phyloP scores from a whole-genome alignment of 805 yeast genomes.

The Middelhovenomyces tepae region DNA sequence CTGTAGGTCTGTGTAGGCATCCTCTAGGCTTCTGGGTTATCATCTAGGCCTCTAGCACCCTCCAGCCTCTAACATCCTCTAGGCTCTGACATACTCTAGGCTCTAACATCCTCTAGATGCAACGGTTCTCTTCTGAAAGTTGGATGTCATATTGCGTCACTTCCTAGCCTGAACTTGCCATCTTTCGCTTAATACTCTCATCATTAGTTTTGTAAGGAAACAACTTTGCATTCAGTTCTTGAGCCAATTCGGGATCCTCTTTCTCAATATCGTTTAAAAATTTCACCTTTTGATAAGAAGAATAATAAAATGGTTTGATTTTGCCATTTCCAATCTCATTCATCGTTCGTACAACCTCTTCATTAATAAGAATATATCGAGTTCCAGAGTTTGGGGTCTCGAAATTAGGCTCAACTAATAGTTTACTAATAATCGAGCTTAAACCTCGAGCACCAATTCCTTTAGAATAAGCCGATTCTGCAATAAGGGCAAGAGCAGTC shows the following conservation, averaged over 20 bases:
- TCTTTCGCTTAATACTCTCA: no score
- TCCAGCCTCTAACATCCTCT: no score
- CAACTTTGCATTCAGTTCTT: slow-evolving; percentile 28
- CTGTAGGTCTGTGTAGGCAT: no score
- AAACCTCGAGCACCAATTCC: slow-evolving; percentile 59
- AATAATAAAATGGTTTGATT: slow-evolving; percentile 34
- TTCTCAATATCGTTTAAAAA: slow-evolving; percentile 33
- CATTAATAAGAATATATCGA: slow-evolving; percentile 40
- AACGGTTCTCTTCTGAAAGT: neutral
- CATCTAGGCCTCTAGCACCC: no score
- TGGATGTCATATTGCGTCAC: slow-evolving; percentile 1
- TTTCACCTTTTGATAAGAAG: slow-evolving; percentile 34
- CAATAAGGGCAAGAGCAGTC: slow-evolving; percentile 40
- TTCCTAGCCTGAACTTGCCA: no score
- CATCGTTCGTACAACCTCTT: slow-evolving; percentile 35
- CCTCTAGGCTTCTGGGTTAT: no score
- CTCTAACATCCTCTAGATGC: no score
- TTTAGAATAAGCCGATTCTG: slow-evolving; percentile 39
- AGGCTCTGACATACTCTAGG: no score
- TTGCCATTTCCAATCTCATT: slow-evolving; percentile 28
- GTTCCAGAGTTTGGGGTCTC: slow-evolving; percentile 54
- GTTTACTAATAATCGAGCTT: slow-evolving; percentile 45
- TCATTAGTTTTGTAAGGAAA: neutral
- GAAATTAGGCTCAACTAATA: slow-evolving; percentile 43
- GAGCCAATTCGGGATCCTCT: slow-evolving; percentile 36